Evolutionary conservation across 2,329 filamentous ascomycete genomes (phyloP).

Genomic region (Sporothrix sp.): DNA sequence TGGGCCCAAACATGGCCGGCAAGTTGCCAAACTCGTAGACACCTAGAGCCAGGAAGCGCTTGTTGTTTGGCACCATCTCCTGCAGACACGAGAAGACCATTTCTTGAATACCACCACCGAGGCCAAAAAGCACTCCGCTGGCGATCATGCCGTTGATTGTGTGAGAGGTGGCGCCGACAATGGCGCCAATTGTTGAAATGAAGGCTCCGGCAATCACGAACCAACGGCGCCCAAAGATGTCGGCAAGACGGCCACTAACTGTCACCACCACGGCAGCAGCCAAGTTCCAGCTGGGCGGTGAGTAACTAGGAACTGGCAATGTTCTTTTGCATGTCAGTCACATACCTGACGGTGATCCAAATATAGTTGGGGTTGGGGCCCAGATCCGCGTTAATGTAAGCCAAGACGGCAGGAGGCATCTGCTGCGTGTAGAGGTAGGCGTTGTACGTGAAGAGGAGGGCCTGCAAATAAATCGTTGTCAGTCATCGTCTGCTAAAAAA

Average conservation of each 20-base stretch:
- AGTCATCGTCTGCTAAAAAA: not conserved
- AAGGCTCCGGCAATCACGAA: constrained; percentile 28
- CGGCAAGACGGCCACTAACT: constrained; percentile 25
- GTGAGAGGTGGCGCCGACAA: constrained; percentile 29
- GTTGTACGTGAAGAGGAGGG: constrained; percentile 14
- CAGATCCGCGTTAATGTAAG: constrained; percentile 11
- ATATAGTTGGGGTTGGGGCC: constrained; percentile 11
- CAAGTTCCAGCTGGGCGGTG: constrained; percentile 11
- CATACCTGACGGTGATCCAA: constrained; percentile 8
- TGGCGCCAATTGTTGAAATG: constrained; percentile 27
- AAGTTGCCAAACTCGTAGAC: constrained; percentile 25
- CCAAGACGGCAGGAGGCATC: constrained; percentile 6
- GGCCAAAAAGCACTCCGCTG: constrained; percentile 29
- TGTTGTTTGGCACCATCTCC: constrained; percentile 29
- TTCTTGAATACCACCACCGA: constrained; percentile 30
- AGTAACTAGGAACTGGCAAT: no score
- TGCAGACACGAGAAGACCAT: constrained; percentile 28
- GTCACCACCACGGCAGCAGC: constrained; percentile 10
- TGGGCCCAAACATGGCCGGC: constrained; percentile 23
- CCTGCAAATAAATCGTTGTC: not conserved
- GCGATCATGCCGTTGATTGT: constrained; percentile 31
- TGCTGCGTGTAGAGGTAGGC: constrained; percentile 9
- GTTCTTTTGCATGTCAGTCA: no score
- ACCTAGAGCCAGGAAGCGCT: constrained; percentile 24
- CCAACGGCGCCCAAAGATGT: constrained; percentile 30